A percentile compares a stretch with the other conserved stretches of the same genome.
phyloP scores from a whole-genome alignment of 2,329 filamentous ascomycete genomes.

The Epichloe gansuensis region DNA sequence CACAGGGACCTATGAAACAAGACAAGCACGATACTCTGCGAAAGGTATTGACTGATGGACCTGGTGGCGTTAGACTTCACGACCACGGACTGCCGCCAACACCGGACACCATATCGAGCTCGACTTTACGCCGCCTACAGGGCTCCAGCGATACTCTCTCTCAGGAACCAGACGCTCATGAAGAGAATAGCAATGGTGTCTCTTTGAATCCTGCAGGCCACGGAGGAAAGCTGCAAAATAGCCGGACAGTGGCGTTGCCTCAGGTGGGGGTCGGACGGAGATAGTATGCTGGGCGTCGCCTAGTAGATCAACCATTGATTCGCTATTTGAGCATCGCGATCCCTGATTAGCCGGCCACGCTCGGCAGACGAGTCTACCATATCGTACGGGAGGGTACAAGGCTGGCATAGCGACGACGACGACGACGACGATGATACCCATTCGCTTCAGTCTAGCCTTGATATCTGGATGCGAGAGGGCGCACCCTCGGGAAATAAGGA shows the following conservation, averaged over 20 bases:
- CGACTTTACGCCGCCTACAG: conserved; percentile 38
- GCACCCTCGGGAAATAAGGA: conserved; percentile 21
- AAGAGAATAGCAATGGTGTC: conserved; percentile 21
- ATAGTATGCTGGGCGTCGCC: conserved; percentile 4
- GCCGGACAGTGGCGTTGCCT: background rate
- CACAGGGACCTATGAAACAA: conserved; percentile 24
- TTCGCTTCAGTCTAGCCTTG: conserved; percentile 38
- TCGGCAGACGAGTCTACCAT: conserved; percentile 35
- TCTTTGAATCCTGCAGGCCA: conserved; percentile 16
- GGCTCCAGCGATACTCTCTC: conserved; percentile 37
- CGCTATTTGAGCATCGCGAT: conserved; percentile 10
- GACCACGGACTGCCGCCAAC: conserved; percentile 41
- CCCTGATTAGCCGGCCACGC: conserved; percentile 27
- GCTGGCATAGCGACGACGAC: conserved; percentile 32
- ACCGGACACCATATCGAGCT: conserved; percentile 47
- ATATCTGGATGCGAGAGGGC: conserved; percentile 47
- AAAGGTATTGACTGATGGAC: conserved; percentile 36
- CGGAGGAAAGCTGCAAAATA: conserved; percentile 6
- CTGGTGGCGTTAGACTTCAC: conserved; percentile 26
- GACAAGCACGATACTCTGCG: conserved; percentile 37
- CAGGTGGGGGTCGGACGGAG: background rate
- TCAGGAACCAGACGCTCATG: conserved; percentile 16
- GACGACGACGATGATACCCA: conserved; percentile 29
- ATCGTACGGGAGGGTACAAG: conserved; percentile 26
- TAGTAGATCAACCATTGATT: conserved; percentile 1